Conservation (phyloP, 2,329 filamentous ascomycete species). For the Dactylella cylindrospora region DNA sequence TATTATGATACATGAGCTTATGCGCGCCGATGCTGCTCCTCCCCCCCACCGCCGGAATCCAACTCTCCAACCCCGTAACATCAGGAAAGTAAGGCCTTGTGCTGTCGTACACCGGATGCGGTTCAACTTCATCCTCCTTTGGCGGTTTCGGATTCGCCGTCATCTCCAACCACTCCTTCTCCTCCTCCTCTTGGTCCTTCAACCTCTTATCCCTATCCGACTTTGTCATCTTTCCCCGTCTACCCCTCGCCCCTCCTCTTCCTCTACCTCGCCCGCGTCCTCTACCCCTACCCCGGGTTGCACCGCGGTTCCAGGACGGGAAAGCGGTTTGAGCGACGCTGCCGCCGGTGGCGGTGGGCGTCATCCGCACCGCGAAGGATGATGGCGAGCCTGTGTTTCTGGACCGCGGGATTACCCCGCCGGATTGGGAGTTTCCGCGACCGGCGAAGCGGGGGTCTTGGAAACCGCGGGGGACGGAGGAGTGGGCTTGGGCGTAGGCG, state of each 20-base stretch:
- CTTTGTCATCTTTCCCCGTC: background rate
- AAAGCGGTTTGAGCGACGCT: background rate
- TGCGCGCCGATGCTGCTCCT: conserved; percentile 1
- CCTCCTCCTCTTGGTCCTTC: background rate
- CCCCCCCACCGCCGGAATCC: conserved; percentile 26
- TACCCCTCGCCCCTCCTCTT: background rate
- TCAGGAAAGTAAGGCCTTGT: conserved; percentile 22
- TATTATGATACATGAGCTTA: conserved; percentile 23
- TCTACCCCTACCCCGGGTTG: background rate
- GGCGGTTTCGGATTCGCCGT: conserved; percentile 10
- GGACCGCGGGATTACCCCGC: too few relatives aligned
- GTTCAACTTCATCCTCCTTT: conserved; percentile 10
- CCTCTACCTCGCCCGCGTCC: background rate
- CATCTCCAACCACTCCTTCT: conserved; percentile 5
- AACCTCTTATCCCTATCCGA: background rate
- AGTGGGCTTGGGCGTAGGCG: background rate
- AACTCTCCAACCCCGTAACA: conserved; percentile 8
- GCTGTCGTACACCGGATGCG: conserved; percentile 32
- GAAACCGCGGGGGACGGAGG: too few relatives aligned
- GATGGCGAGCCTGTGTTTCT: too few relatives aligned
- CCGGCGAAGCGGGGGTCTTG: too few relatives aligned
- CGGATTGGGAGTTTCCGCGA: too few relatives aligned
- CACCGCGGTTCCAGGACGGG: too few relatives aligned
- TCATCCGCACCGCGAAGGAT: background rate
- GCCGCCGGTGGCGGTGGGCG: background rate